Evolutionary conservation across 2,329 filamentous ascomycete genomes (phyloP).

Genomic region (Arachnopeziza araneosa): DNA sequence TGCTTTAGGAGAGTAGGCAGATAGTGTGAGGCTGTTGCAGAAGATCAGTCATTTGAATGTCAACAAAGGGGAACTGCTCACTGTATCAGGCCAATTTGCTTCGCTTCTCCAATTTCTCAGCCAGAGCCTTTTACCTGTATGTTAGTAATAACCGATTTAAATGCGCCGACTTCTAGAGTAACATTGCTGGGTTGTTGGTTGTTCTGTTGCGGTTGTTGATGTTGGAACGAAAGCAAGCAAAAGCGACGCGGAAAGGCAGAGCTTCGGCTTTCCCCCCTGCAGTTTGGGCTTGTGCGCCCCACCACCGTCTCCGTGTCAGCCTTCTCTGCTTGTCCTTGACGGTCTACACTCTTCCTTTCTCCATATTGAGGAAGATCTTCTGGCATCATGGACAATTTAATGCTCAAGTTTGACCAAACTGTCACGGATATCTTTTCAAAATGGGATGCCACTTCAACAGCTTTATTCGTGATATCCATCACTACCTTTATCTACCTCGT

Average conservation of each 20-base stretch:
- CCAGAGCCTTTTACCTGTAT: not conserved
- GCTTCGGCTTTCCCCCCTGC: not conserved
- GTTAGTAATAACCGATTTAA: conserved; percentile 5
- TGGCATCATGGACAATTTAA: conserved; percentile 40
- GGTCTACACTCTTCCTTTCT: not conserved
- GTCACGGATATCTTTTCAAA: conserved; percentile 65
- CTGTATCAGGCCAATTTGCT: not conserved
- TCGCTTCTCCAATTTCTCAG: not conserved
- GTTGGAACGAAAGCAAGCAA: not conserved
- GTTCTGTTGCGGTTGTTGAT: not conserved
- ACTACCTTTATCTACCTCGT: conserved; percentile 66
- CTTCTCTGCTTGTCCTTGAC: not conserved
- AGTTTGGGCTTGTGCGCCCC: not conserved
- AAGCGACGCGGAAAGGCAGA: not conserved
- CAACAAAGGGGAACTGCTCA: conserved; percentile 9
- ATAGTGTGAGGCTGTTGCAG: not conserved
- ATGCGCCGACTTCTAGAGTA: not conserved
- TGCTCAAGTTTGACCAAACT: conserved; percentile 66
- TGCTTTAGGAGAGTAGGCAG: not conserved
- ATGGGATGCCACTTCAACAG: conserved; percentile 78
- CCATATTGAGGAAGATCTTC: not conserved
- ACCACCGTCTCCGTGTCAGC: not conserved
- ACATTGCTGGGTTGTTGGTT: not conserved
- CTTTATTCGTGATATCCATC: conserved; percentile 61
- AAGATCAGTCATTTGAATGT: conserved; percentile 8